Percentiles rank a stretch among this genome's conserved stretches.
Evolutionary conservation across 2,329 filamentous ascomycete genomes (phyloP).

Genomic region (Diaporthe sp.): DNA sequence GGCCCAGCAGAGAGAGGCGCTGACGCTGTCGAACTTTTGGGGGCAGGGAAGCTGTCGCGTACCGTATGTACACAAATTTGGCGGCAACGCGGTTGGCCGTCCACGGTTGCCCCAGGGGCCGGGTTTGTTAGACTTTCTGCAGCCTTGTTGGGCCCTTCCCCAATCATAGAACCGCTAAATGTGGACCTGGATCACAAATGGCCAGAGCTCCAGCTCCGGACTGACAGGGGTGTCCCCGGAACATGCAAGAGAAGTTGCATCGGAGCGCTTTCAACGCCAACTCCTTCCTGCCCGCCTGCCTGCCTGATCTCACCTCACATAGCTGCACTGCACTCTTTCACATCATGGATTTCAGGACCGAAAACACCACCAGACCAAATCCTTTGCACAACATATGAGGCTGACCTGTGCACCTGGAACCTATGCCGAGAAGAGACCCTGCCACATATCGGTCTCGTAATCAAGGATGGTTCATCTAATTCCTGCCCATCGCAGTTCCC

Average conservation of each 20-base stretch:
- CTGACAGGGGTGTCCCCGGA: constrained; percentile 5
- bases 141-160: constrained; percentile 8
- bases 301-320: neutral
- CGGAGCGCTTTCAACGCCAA: constrained; percentile 4
- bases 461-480: neutral
- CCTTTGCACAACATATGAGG: neutral
- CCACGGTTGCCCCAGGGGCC: neutral
- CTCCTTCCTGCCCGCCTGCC: constrained; percentile 17
- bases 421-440: neutral
- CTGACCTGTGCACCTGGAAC: neutral
- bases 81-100: constrained; percentile 28
- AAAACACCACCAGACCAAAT: neutral
- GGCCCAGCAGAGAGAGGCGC: neutral
- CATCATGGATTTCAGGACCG: constrained; percentile 6
- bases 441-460: neutral
- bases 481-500: neutral
- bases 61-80: constrained; percentile 33
- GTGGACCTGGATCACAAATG: neutral
- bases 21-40: constrained; percentile 27
- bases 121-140: constrained; percentile 23
- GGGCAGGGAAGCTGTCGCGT: constrained; percentile 30
- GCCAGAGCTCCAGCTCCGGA: constrained; percentile 10
- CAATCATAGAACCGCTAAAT: constrained; percentile 15
- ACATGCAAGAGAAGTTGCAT: neutral
- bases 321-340: neutral